Percentiles rank a stretch among this genome's conserved stretches.
Evolutionary conservation across 2,329 filamentous ascomycete species (phyloP).

Genomic region (Tolypocladium ovalisporum): DNA sequence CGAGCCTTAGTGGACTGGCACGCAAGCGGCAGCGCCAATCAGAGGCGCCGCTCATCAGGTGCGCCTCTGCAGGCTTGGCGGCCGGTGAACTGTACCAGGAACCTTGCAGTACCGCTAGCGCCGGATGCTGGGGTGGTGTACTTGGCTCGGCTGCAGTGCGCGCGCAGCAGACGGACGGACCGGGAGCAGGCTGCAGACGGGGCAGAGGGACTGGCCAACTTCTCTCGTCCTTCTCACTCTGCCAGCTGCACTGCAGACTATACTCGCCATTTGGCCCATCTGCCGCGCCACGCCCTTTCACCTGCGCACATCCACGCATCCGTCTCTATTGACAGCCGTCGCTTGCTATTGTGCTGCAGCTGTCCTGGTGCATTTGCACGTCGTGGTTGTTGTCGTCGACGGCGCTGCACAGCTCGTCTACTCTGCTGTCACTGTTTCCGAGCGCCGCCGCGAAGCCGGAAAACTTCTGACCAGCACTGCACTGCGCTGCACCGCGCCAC

Average conservation of each 20-base stretch:
- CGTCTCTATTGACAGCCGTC: neutral
- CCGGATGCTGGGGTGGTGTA: neutral
- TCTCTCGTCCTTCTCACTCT: neutral
- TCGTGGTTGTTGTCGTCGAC: neutral
- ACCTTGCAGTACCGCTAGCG: neutral
- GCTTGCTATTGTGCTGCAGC: neutral
- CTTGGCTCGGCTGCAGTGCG: neutral
- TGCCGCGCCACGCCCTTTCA: neutral
- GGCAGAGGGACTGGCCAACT: neutral
- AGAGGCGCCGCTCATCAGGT: neutral
- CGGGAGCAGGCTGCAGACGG: neutral
- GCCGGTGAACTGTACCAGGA: neutral
- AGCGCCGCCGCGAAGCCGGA: neutral
- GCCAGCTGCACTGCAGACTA: neutral
- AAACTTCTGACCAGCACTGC: neutral
- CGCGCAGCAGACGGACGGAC: neutral
- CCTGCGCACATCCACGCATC: neutral
- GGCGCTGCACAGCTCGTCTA: neutral
- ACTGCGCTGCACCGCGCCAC: neutral
- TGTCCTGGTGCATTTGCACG: neutral
- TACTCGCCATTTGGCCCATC: neutral
- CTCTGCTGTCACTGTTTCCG: neutral
- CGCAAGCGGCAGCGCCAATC: neutral
- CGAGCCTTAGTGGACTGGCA: slow-evolving; percentile 15
- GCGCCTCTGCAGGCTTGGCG: neutral